Evolutionary conservation across 164 flowering plant species (phyloP).

Genomic region (Aristolochia contorta): DNA sequence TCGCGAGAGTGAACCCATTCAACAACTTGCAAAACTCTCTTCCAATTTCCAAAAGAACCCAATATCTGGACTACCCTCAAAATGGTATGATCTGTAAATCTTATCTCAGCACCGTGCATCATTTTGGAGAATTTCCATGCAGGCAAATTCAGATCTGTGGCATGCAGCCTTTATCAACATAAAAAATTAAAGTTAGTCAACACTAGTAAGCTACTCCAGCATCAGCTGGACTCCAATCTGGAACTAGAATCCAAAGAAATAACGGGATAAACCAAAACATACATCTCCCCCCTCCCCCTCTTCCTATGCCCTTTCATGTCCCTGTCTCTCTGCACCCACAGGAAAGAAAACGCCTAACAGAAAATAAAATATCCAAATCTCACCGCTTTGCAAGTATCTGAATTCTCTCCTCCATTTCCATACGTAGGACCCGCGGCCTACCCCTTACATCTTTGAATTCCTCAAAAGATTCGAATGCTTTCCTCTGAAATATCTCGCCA

Average conservation of each 20-base stretch:
- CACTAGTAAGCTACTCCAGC: neutral
- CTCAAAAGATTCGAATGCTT: conserved; percentile 55
- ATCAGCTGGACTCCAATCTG: neutral
- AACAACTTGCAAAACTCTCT: conserved; percentile 74
- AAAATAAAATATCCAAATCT: conserved; percentile 8
- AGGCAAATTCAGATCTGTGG: conserved; percentile 72
- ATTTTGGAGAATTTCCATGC: conserved; percentile 86
- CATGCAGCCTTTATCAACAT: conserved; percentile 66
- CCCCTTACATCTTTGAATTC: conserved; percentile 35
- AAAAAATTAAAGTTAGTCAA: conserved; percentile 9
- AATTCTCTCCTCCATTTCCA: conserved; percentile 82
- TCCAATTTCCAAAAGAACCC: conserved; percentile 85
- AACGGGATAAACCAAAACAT: no score
- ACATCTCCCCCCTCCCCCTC: neutral
- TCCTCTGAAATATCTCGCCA: conserved; percentile 37
- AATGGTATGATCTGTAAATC: conserved; percentile 64
- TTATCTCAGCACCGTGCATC: conserved; percentile 72
- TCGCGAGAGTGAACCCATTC: conserved; percentile 84
- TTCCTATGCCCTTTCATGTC: no score
- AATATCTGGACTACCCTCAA: conserved; percentile 70
- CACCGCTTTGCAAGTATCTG: conserved; percentile 74
- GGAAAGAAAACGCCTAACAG: no score
- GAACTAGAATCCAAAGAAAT: neutral
- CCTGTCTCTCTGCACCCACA: no score
- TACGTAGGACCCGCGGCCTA: conserved; percentile 37